Evolutionary conservation across 305 asterid genomes (phyloP).

Genomic region (Stenogyne calaminthoides): DNA sequence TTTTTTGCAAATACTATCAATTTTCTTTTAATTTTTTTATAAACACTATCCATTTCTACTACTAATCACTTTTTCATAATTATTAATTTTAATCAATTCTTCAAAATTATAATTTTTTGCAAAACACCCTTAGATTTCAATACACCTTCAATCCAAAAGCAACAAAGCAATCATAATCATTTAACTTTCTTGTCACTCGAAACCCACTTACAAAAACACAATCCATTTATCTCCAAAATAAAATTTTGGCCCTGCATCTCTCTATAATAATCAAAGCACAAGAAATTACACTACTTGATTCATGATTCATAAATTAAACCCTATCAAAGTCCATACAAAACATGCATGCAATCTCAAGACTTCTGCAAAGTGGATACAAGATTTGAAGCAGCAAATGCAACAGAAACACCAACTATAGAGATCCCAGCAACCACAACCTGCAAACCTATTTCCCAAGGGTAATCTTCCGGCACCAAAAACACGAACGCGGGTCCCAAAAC

Average conservation of each 20-base stretch:
- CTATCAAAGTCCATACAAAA: not conserved
- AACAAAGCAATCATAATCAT: not conserved
- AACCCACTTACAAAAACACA: not conserved
- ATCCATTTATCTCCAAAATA: not conserved
- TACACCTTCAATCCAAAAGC: not conserved
- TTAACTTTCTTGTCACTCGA: not conserved
- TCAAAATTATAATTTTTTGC: too few species aligned
- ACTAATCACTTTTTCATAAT: too few species aligned
- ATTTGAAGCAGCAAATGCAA: conserved; percentile 89
- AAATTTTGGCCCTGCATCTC: too few species aligned
- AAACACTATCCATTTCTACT: too few species aligned
- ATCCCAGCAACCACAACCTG: conserved; percentile 63
- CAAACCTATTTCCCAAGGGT: conserved; percentile 84
- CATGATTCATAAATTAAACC: too few species aligned
- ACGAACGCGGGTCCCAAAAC: conserved; percentile 66
- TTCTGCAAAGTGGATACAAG: conserved; percentile 86
- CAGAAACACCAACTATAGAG: conserved; percentile 74
- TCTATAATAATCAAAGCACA: too few species aligned
- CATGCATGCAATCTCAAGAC: conserved; percentile 16
- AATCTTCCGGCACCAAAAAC: conserved; percentile 77
- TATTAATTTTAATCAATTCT: too few species aligned
- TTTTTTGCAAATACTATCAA: too few species aligned
- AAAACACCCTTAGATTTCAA: too few species aligned
- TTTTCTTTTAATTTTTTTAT: too few species aligned
- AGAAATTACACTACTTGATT: not conserved